Evolutionary conservation across 2,329 filamentous ascomycete species (phyloP).

Genomic region (Sclerotinia nivalis): DNA sequence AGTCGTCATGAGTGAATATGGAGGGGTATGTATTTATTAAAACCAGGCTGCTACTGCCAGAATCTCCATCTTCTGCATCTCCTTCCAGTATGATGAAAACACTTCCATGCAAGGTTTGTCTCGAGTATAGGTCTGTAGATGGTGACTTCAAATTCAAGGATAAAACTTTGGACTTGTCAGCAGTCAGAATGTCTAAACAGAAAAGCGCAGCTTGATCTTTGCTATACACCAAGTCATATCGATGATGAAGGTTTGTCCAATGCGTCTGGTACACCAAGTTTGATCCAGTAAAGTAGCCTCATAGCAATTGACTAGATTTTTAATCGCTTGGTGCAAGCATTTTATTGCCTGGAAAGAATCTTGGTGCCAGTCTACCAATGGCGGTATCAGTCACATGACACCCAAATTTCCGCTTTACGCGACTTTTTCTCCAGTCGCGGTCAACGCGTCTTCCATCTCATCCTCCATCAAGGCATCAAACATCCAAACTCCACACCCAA

Average conservation of each 20-base stretch:
- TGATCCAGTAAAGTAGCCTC: background rate
- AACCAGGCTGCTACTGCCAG: too few species aligned
- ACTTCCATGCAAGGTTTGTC: background rate
- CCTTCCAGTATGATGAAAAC: too few species aligned
- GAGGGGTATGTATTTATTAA: background rate
- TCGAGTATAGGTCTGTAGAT: background rate
- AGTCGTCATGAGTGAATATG: background rate
- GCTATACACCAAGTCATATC: background rate
- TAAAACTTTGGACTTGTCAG: background rate
- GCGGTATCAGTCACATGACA: background rate
- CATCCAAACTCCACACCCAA: background rate
- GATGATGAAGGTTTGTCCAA: background rate
- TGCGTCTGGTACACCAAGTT: too few species aligned
- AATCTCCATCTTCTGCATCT: background rate
- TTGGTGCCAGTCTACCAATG: background rate
- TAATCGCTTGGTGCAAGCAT: too few species aligned
- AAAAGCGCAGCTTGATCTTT: background rate
- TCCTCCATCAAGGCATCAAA: conserved; percentile 2
- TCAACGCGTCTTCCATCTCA: conserved; percentile 19
- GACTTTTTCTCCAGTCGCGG: conserved; percentile 16
- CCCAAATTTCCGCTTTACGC: conserved; percentile 11
- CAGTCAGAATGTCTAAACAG: background rate
- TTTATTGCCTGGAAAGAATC: too few species aligned
- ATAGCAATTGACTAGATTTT: too few species aligned
- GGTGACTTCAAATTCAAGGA: background rate